Conservation (phyloP, 192 early-diverging fungal species). For the Coemansia sp. region DNA sequence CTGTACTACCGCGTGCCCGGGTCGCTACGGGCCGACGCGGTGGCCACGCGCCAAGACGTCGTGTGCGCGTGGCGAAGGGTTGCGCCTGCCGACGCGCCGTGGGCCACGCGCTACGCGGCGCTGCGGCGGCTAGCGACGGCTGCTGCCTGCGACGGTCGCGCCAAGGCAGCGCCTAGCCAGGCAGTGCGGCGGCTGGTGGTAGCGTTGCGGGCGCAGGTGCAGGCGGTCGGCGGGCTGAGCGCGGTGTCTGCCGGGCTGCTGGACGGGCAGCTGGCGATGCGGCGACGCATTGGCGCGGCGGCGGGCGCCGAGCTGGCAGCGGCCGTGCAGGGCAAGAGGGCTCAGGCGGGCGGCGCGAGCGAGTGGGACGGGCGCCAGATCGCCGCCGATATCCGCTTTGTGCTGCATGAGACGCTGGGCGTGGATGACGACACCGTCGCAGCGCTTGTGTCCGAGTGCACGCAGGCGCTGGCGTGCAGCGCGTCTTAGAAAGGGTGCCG, state of each 20-base stretch:
- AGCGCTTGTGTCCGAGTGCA: neutral
- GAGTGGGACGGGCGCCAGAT: conserved; percentile 39
- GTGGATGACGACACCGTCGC: neutral
- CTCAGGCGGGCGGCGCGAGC: neutral
- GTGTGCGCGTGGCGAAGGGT: conserved; percentile 27
- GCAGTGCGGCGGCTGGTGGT: conserved; percentile 15
- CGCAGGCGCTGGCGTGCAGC: neutral
- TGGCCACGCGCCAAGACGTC: conserved; percentile 34
- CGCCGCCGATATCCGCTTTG: conserved; percentile 21
- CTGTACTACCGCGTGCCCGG: conserved; percentile 28
- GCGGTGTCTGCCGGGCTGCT: neutral
- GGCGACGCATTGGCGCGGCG: neutral
- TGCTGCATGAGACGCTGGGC: neutral
- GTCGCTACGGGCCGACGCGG: conserved; percentile 9
- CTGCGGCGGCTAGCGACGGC: conserved; percentile 27
- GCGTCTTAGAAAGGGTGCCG: too few species aligned
- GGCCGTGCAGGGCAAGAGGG: neutral
- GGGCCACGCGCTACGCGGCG: conserved; percentile 18
- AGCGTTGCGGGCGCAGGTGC: conserved; percentile 23
- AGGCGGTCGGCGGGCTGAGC: conserved; percentile 36
- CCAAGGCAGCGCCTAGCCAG: conserved; percentile 5
- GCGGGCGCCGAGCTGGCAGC: neutral
- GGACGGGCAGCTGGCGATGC: conserved; percentile 12
- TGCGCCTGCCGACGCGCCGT: neutral
- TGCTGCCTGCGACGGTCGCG: neutral